phyloP scores from a whole-genome alignment of 2,329 filamentous ascomycete genomes.

The Trichoderma koningiopsis region DNA sequence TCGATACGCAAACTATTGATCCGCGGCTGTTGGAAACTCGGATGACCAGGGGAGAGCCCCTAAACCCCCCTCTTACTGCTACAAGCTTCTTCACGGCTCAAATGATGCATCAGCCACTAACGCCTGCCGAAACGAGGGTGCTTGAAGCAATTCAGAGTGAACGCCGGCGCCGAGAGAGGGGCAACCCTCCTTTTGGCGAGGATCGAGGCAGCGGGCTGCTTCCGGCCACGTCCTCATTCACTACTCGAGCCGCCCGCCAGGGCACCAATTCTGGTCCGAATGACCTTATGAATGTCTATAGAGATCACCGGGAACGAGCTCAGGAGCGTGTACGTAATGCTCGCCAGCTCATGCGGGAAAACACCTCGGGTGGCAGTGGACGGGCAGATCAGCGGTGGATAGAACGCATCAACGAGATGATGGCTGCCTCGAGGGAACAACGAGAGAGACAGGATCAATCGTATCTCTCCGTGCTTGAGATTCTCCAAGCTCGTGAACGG shows the following conservation, averaged over 20 bases:
- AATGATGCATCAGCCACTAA: conserved; percentile 52
- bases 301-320: conserved; percentile 41
- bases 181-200: conserved; percentile 34
- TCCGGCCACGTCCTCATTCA: conserved; percentile 32
- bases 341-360: conserved; percentile 39
- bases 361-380: conserved; percentile 11
- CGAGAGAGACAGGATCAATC: conserved; percentile 42
- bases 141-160: conserved; percentile 59
- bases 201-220: conserved; percentile 30
- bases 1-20: conserved; percentile 58
- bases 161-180: conserved; percentile 53
- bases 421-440: conserved; percentile 41
- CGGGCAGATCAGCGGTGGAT: conserved; percentile 39
- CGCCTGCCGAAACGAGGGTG: conserved; percentile 57
- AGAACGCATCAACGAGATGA: conserved; percentile 41
- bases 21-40: conserved; percentile 53
- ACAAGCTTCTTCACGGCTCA: conserved; percentile 6
- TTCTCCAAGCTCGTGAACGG: conserved; percentile 41
- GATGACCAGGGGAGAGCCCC: conserved; percentile 44
- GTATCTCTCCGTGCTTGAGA: conserved; percentile 43
- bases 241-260: conserved; percentile 36
- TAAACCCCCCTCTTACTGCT: conserved; percentile 30
- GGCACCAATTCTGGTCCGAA: conserved; percentile 43
- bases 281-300: conserved; percentile 43
- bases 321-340: conserved; percentile 40